A percentile compares a stretch with the other conserved stretches of the same genome.
Conservation (phyloP, 768 basidiomycete genomes). For the Boletus tomentosulus region DNA sequence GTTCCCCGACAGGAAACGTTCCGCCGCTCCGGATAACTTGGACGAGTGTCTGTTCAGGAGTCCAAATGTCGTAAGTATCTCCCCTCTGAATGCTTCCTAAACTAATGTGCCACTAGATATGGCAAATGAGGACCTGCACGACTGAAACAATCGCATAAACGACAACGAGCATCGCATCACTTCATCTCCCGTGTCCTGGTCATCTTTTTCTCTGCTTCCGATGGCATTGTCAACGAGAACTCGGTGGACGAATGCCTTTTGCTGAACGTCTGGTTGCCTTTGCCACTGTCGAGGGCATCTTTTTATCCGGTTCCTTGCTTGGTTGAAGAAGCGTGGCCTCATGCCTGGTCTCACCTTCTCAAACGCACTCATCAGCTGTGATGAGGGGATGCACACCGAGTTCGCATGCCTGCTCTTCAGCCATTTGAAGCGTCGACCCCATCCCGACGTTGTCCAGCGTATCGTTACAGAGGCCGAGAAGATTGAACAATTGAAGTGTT, state of each 20-base stretch:
- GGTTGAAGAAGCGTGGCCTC: constrained; percentile 96
- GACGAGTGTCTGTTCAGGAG: constrained; percentile 39
- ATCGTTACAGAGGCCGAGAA: constrained; percentile 81
- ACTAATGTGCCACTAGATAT: constrained; percentile 54
- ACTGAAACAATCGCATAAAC: constrained; percentile 83
- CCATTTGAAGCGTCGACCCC: constrained; percentile 75
- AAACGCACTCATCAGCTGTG: constrained; percentile 93
- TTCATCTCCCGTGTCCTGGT: constrained; percentile 84
- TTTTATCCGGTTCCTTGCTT: constrained; percentile 96
- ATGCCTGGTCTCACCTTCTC: constrained; percentile 97
- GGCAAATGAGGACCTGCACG: constrained; percentile 82
- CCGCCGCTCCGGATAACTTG: constrained; percentile 26
- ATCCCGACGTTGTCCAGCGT: constrained; percentile 64
- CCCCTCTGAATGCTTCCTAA: too few relatives aligned
- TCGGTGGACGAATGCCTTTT: constrained; percentile 75
- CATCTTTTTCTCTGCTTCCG: constrained; percentile 94
- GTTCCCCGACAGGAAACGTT: constrained; percentile 26
- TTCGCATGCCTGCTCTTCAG: constrained; percentile 89
- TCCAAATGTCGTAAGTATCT: constrained; percentile 37
- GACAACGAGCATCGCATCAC: constrained; percentile 64
- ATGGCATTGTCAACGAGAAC: constrained; percentile 97
- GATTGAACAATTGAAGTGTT: constrained; percentile 76
- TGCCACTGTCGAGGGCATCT: constrained; percentile 94
- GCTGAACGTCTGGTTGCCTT: constrained; percentile 90
- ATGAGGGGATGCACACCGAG: constrained; percentile 96